These are phyloP conservation scores for Rhodomyrtus psidioides DNA, from an alignment of 441 rosid genomes.

Conservation along the genomic window DNA sequence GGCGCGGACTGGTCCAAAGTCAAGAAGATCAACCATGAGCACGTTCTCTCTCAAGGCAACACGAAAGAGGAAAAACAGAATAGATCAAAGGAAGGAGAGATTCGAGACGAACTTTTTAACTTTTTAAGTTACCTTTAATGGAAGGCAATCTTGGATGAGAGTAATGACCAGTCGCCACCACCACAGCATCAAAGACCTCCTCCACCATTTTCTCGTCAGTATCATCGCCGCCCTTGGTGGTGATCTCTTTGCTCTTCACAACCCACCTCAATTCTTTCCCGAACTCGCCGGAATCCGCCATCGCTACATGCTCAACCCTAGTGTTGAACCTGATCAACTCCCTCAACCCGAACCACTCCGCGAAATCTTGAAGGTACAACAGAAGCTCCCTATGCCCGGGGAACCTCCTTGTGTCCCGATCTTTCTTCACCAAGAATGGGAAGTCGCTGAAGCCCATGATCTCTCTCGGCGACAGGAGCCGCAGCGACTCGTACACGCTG, in stretches of 20 bases:
- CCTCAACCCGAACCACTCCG: conserved; percentile 52
- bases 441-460: conserved; percentile 86
- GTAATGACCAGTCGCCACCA: conserved; percentile 83
- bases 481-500: conserved; percentile 66
- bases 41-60: not conserved
- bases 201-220: conserved; percentile 25
- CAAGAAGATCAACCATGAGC: not conserved
- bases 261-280: conserved; percentile 54
- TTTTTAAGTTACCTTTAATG: conserved; percentile 47
- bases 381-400: conserved; percentile 81
- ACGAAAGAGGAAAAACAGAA: not conserved
- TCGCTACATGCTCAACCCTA: conserved; percentile 64
- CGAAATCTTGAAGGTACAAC: conserved; percentile 67
- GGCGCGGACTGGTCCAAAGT: not conserved
- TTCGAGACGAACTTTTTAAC: not conserved
- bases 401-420: conserved; percentile 70
- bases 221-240: not conserved
- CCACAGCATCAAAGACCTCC: conserved; percentile 83
- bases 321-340: conserved; percentile 72
- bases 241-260: conserved; percentile 43
- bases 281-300: conserved; percentile 34
- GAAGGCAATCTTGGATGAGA: conserved; percentile 65
- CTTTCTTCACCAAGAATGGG: conserved; percentile 65
- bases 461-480: conserved; percentile 71
- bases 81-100: not conserved